Conservation (phyloP, 2,329 filamentous ascomycete species). For the Sporothrix sp. region DNA sequence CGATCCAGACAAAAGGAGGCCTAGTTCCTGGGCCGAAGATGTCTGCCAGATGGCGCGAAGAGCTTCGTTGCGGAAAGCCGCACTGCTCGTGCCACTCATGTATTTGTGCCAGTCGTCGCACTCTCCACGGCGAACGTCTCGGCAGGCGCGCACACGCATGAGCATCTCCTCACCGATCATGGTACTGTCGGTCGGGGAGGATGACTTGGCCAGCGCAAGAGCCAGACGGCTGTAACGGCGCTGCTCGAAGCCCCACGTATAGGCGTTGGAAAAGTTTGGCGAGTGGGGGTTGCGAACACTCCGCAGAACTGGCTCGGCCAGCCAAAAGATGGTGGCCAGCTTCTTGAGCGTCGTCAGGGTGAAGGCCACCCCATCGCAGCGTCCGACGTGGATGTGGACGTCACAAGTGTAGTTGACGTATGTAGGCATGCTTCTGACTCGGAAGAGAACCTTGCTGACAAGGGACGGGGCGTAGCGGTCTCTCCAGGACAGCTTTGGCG, state of each 20-base stretch:
- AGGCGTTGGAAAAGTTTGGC: slow-evolving; percentile 29
- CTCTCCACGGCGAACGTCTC: background rate
- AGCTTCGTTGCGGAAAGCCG: slow-evolving; percentile 17
- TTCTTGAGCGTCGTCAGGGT: slow-evolving; percentile 26
- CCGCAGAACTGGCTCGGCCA: slow-evolving; percentile 28
- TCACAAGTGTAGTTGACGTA: slow-evolving; percentile 30
- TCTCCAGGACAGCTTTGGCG: slow-evolving; percentile 26
- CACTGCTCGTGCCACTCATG: slow-evolving; percentile 11
- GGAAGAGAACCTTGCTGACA: slow-evolving; percentile 20
- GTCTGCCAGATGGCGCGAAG: slow-evolving; percentile 25
- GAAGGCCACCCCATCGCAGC: slow-evolving; percentile 25
- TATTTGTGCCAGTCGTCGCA: slow-evolving; percentile 17
- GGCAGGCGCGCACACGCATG: background rate
- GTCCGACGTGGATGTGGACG: slow-evolving; percentile 31
- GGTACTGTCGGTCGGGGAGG: background rate
- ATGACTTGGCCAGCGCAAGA: slow-evolving; percentile 9
- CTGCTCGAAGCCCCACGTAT: slow-evolving; percentile 30
- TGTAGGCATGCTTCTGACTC: slow-evolving; percentile 21
- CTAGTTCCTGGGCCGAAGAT: slow-evolving; percentile 24
- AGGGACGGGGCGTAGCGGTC: slow-evolving; percentile 16
- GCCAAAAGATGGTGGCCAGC: slow-evolving; percentile 28
- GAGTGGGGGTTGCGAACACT: slow-evolving; percentile 29
- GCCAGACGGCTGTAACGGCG: slow-evolving; percentile 27
- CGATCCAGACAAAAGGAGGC: slow-evolving; percentile 27
- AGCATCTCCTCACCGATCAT: slow-evolving; percentile 10